Conservation (phyloP, 2,329 filamentous ascomycete genomes). For the Penicillium vulpinum region DNA sequence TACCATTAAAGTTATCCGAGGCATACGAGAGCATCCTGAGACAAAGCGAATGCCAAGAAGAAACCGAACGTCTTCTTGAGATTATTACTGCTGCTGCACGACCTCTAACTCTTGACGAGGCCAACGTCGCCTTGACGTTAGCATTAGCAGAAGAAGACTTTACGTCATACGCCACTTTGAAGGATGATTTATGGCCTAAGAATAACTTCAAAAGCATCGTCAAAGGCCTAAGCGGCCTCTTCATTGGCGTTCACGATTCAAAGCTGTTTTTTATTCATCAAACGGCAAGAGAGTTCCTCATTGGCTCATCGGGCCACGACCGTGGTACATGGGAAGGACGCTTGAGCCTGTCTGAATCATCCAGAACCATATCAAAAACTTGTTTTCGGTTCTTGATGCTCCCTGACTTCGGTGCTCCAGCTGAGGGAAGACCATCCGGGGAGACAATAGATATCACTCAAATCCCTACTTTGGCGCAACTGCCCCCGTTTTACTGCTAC, state of each 20-base stretch:
- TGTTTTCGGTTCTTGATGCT: background rate
- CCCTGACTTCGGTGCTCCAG: background rate
- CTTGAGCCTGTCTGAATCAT: background rate
- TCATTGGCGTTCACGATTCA: background rate
- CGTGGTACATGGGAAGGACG: background rate
- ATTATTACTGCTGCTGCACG: background rate
- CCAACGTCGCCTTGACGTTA: background rate
- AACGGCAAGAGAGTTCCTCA: background rate
- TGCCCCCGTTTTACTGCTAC: background rate
- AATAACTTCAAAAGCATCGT: background rate
- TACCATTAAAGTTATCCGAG: background rate
- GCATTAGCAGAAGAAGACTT: background rate
- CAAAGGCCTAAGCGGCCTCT: background rate
- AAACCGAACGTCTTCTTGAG: background rate
- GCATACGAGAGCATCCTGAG: conserved; percentile 4
- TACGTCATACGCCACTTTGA: background rate
- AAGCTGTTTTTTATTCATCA: background rate
- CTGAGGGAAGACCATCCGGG: background rate
- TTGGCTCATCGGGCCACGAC: background rate
- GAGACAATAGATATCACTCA: background rate
- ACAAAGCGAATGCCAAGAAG: background rate
- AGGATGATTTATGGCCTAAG: background rate
- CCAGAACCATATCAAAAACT: background rate
- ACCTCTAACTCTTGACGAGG: background rate
- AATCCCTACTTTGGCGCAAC: background rate